Percentiles rank a stretch among this genome's conserved stretches.
Evolutionary conservation across 2,329 filamentous ascomycete genomes (phyloP).

Genomic region (Trichoderma endophyticum): DNA sequence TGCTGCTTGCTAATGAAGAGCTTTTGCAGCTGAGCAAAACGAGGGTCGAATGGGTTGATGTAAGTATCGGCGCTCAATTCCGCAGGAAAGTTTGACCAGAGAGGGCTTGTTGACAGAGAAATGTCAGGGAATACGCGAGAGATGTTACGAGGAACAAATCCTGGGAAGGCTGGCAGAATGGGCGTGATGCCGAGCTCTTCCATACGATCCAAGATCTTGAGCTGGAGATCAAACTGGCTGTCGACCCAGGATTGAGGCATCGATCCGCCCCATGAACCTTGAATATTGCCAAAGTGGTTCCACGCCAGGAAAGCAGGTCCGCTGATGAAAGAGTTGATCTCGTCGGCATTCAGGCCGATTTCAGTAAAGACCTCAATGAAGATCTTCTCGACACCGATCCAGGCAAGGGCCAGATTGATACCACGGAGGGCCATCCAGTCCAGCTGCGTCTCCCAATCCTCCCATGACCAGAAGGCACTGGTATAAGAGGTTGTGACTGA

Average conservation of each 20-base stretch:
- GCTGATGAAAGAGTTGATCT: conserved; percentile 45
- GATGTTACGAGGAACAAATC: conserved; percentile 45
- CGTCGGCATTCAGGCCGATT: conserved; percentile 41
- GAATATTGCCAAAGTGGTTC: conserved; percentile 53
- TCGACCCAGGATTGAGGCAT: conserved; percentile 46
- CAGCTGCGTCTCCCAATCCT: conserved; percentile 50
- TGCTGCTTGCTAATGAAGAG: conserved; percentile 46
- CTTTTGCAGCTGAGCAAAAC: conserved; percentile 42
- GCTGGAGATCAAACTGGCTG: conserved; percentile 45
- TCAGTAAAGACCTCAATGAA: conserved; percentile 46
- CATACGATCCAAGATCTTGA: conserved; percentile 48
- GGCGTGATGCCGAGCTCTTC: conserved; percentile 51
- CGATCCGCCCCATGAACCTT: conserved; percentile 46
- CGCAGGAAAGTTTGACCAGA: conserved; percentile 41
- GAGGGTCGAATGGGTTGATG: conserved; percentile 43
- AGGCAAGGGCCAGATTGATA: conserved; percentile 49
- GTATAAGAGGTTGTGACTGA: conserved; percentile 51
- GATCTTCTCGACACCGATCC: conserved; percentile 50
- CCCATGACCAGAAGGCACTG: conserved; percentile 48
- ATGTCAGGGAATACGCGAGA: conserved; percentile 41
- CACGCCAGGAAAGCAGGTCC: conserved; percentile 51
- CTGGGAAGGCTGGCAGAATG: conserved; percentile 48
- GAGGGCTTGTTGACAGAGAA: conserved; percentile 41
- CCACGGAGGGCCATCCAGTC: conserved; percentile 52
- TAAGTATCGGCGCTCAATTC: conserved; percentile 46